Percentiles rank a stretch among this genome's conserved stretches.
phyloP scores from a whole-genome alignment of 1,284 basidiomycete genomes.

The Naganishia albida region DNA sequence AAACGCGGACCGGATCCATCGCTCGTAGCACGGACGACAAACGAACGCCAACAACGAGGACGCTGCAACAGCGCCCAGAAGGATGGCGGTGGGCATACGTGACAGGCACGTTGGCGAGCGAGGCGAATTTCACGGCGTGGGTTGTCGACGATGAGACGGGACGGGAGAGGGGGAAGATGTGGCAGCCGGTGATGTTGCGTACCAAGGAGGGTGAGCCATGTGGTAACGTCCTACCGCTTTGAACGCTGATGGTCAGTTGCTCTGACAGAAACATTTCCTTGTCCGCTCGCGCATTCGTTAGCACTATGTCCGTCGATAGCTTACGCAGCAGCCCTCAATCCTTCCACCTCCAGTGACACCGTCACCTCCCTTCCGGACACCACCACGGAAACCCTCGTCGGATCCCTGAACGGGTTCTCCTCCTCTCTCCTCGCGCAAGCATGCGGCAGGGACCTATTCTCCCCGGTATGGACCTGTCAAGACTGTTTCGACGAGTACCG shows the following conservation, averaged over 20 bases:
- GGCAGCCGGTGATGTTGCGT: slow-evolving; percentile 45
- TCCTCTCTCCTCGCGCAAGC: slow-evolving; percentile 68
- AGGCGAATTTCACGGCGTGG: slow-evolving; percentile 52
- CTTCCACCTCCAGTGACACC: slow-evolving; percentile 55
- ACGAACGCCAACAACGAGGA: slow-evolving; percentile 33
- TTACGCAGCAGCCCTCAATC: slow-evolving; percentile 65
- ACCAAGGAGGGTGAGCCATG: slow-evolving; percentile 48
- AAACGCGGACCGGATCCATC: slow-evolving; percentile 36
- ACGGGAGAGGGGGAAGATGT: slow-evolving; percentile 35
- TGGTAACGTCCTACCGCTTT: neutral
- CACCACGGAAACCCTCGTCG: slow-evolving; percentile 60
- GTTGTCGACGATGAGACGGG: slow-evolving; percentile 34
- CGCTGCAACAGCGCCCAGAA: slow-evolving; percentile 37
- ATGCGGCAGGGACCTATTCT: slow-evolving; percentile 79
- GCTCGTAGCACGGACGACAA: neutral
- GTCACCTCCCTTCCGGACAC: slow-evolving; percentile 59
- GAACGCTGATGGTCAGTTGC: neutral
- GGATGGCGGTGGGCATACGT: slow-evolving; percentile 45
- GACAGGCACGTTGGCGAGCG: slow-evolving; percentile 37
- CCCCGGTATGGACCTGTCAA: slow-evolving; percentile 70
- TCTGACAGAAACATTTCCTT: slow-evolving; percentile 64
- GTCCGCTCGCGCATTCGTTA: slow-evolving; percentile 69
- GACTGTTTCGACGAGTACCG: slow-evolving; percentile 75
- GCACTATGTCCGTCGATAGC: slow-evolving; percentile 71
- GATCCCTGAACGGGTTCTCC: slow-evolving; percentile 71